Evolutionary conservation across 306 rosid species (phyloP).

Genomic region (Medicago lupulina): DNA sequence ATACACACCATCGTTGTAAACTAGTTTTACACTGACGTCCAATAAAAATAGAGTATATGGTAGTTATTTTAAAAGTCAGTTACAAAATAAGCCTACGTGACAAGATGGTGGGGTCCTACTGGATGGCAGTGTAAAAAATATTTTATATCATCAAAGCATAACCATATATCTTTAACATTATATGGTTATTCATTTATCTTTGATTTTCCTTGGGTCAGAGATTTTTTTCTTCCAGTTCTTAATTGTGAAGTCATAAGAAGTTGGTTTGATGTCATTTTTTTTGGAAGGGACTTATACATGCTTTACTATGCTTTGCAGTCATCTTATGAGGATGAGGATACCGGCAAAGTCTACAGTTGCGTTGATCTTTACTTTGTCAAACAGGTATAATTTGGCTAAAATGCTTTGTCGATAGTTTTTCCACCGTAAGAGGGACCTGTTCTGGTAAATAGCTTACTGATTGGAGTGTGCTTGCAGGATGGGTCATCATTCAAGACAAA

Average conservation of each 20-base stretch:
- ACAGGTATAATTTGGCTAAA: conserved; percentile 62
- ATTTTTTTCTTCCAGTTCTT: not conserved
- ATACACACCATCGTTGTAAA: too few species aligned
- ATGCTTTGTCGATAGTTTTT: conserved; percentile 7
- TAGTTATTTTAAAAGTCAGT: too few species aligned
- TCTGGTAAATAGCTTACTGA: conserved; percentile 34
- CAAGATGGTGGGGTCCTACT: too few species aligned
- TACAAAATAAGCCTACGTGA: too few species aligned
- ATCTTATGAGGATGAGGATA: conserved; percentile 77
- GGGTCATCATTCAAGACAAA: conserved; percentile 89
- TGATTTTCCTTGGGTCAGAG: not conserved
- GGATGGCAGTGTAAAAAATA: too few species aligned
- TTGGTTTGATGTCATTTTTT: conserved; percentile 33
- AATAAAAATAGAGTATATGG: too few species aligned
- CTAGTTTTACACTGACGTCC: too few species aligned
- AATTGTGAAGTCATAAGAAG: not conserved
- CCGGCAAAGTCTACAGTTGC: conserved; percentile 70
- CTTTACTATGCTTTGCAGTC: conserved; percentile 70
- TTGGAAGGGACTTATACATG: conserved; percentile 35
- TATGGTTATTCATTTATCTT: not conserved
- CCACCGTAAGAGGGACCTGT: conserved; percentile 4
- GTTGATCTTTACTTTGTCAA: conserved; percentile 88
- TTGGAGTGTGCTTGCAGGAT: conserved; percentile 70
- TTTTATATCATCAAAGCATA: too few species aligned
- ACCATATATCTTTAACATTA: not conserved